Evolutionary conservation across 169 alveolate species (phyloP), one percentile per base, ranked within the genome.

Genomic region (Ichthyophthirius multifiliis): DNA sequence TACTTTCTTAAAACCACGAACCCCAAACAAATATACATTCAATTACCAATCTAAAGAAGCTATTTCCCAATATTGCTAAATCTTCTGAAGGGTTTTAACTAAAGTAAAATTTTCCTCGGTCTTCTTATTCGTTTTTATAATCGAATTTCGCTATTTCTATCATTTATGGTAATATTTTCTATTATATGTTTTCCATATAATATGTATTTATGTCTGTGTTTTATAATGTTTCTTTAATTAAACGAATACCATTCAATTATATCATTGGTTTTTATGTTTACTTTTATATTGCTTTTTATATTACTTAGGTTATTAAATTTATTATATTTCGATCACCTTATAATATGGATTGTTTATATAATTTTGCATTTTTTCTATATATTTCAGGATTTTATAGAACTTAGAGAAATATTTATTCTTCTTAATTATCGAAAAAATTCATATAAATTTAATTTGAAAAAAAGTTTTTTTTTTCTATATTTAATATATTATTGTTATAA

Each of bases 51-150:
- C 77, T 67, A 23, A 67, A 67, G 55, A 67, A 67, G 15, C 62
- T 34, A 39, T 67, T 67, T 4, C 77, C 77, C 32, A 67, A 39
- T 6, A 67, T 67, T 20, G 43, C 43, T 16, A 39, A 37, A 37
- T 67, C 62, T 27, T 34, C 18, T 13, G 43, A 34, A 39, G 48
- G 63, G 10, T 67, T 35, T 2, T 37, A 47, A 6, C 46, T 9
- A 67, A 67, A 67, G 30, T 67, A 67, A 10, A 41, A 34, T 67
- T 67, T 67, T 18, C 77, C 77, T 35, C 77, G 15, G 30, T 67
- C 77, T 16, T 67, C 77, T 37, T 18, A 23, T 39, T 67, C 20
- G 10, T 37, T 67, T 67, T 67, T 39, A 9, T 67, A 37, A 34
- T 67, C 35, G 27, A 37, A 67, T 13, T 37, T 18, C 10, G 63